Percentiles rank a stretch among this genome's conserved stretches.
Conservation (phyloP, 805 yeast genomes). For the Yarrowia deformans region DNA sequence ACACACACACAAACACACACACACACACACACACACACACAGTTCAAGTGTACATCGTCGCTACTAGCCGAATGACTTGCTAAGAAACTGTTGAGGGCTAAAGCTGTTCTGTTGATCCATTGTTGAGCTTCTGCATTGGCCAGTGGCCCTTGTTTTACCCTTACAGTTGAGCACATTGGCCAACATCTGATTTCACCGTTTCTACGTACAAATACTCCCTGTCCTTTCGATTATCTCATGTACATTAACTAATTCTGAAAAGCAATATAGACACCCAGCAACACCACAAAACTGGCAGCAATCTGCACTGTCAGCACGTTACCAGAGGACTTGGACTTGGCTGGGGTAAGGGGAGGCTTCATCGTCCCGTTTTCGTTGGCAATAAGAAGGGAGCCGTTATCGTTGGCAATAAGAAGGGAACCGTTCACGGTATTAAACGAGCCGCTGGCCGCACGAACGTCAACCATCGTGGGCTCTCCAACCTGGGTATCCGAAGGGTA, state of each 20-base stretch:
- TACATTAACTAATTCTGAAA: slow-evolving; percentile 31
- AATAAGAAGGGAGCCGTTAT: slow-evolving; percentile 12
- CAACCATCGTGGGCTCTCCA: background rate
- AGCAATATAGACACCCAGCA: slow-evolving; percentile 29
- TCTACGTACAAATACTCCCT: too few species aligned
- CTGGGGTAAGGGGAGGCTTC: background rate
- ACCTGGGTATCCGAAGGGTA: slow-evolving; percentile 8
- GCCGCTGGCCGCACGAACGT: slow-evolving; percentile 3
- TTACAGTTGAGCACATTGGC: too few species aligned
- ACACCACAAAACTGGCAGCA: slow-evolving; percentile 32
- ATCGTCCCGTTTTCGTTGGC: slow-evolving; percentile 25
- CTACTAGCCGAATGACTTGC: too few species aligned
- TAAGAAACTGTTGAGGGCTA: too few species aligned
- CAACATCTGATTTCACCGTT: too few species aligned
- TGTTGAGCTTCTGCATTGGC: too few species aligned
- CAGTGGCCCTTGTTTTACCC: too few species aligned
- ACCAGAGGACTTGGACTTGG: slow-evolving; percentile 8
- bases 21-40: too few species aligned
- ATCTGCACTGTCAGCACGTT: slow-evolving; percentile 34
- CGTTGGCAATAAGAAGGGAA: slow-evolving; percentile 8
- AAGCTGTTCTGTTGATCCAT: too few species aligned
- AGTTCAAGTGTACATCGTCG: too few species aligned
- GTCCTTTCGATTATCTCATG: background rate
- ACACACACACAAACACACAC: too few species aligned
- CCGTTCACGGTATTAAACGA: slow-evolving; percentile 17